Evolutionary conservation across 192 early-diverging fungal species (phyloP).

Genomic region (Coemansia guatemalensis): DNA sequence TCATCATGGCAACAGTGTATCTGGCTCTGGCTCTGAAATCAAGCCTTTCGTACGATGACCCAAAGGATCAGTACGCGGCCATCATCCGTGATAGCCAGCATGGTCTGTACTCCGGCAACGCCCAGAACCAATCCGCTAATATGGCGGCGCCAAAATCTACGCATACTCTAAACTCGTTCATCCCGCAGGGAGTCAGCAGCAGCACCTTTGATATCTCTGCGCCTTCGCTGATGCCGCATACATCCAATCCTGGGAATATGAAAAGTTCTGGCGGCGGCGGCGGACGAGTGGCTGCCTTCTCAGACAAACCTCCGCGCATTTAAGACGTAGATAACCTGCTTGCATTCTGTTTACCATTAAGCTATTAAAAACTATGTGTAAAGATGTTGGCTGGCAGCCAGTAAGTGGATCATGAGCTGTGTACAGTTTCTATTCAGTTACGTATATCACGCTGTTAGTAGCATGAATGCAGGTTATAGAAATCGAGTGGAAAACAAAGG

Average conservation of each 20-base stretch:
- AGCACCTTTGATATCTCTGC: conserved; percentile 21
- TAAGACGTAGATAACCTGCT: background rate
- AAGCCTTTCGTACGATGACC: conserved; percentile 30
- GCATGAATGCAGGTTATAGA: background rate
- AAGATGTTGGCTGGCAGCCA: background rate
- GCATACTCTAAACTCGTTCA: conserved; percentile 15
- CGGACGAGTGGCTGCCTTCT: background rate
- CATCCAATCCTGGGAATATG: background rate
- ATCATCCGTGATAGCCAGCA: conserved; percentile 36
- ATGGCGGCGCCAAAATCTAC: conserved; percentile 15
- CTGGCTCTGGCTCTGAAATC: conserved; percentile 16
- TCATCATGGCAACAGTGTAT: conserved; percentile 9
- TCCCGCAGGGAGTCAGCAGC: conserved; percentile 22
- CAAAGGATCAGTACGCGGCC: conserved; percentile 34
- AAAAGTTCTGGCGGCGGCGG: background rate
- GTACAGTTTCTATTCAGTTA: background rate
- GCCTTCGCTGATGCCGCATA: conserved; percentile 2
- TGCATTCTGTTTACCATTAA: background rate
- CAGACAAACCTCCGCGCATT: conserved; percentile 23
- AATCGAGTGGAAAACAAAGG: background rate
- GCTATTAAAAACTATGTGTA: conserved; percentile 4
- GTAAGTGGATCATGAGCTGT: background rate
- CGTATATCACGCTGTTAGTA: background rate
- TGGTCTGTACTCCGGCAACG: conserved; percentile 9
- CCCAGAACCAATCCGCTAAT: conserved; percentile 12